These are phyloP conservation scores for Microbotryum lychnidis-dioicae DNA, from an alignment of 1,284 basidiomycete genomes.

Conservation along the genomic window DNA sequence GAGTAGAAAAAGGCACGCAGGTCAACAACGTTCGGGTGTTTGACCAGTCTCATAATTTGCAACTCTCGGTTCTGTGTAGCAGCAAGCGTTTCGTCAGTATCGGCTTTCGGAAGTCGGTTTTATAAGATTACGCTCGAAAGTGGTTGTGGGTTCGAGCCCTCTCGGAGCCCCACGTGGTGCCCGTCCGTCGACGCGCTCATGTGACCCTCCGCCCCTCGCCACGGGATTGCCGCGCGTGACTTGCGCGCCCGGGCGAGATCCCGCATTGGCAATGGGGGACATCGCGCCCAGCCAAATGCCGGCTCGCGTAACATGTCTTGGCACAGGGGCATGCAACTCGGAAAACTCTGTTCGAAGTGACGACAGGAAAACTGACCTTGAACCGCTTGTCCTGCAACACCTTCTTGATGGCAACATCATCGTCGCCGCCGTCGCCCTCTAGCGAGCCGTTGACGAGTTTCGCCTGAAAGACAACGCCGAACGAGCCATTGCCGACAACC, in stretches of 20 bases:
- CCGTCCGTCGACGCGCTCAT: background rate
- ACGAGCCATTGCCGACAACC: slow-evolving; percentile 96
- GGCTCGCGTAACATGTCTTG: background rate
- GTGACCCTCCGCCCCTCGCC: background rate
- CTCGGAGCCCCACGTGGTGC: background rate
- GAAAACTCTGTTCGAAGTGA: background rate
- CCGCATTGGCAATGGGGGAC: background rate
- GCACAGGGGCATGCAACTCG: background rate
- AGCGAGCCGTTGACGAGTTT: slow-evolving; percentile 43
- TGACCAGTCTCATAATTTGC: slow-evolving; percentile 97
- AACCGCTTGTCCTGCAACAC: slow-evolving; percentile 99
- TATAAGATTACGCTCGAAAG: background rate
- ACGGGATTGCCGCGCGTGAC: background rate
- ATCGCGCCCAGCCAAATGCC: background rate
- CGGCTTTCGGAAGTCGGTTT: background rate
- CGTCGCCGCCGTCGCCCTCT: slow-evolving; percentile 40
- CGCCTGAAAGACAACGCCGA: slow-evolving; percentile 89
- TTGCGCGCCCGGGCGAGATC: background rate
- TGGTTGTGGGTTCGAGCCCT: too few relatives aligned
- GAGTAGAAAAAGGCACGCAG: slow-evolving; percentile 98
- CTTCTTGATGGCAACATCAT: slow-evolving; percentile 99
- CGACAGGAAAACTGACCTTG: slow-evolving; percentile 62
- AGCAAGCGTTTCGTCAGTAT: background rate
- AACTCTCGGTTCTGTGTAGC: slow-evolving; percentile 84
- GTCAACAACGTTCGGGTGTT: slow-evolving; percentile 96